Evolutionary conservation across 2,329 filamentous ascomycete genomes (phyloP), one percentile per base, ranked within the genome.

Genomic region (Pestalotiopsis sp.): DNA sequence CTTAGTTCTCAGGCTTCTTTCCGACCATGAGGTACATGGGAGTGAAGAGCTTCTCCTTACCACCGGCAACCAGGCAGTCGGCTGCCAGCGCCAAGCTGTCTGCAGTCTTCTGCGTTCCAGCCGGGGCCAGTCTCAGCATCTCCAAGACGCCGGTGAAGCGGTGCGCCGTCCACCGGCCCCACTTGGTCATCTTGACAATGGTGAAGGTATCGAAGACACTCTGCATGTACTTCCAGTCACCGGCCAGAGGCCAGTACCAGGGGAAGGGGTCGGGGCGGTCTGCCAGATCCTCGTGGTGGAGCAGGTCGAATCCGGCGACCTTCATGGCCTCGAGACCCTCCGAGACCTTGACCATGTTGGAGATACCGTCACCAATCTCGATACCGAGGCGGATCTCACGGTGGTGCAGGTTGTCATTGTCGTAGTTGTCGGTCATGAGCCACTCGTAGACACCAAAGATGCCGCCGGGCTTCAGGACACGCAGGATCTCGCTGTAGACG

Each of bases 11-110:
- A 4, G 95, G 94, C 87, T 98, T 98, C 83, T 93, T 90, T 70
- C 90, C 95, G 69, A 98, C 89, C 93, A 98, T 98, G 78, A 98
- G 85, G 84, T 97, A 98, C 95, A 98, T 98, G 68, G 95, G 95
- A 1, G 95, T 98, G 83, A 98, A 98, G n/a, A 98, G 88, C 81
- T 97, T 93, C 84, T 95, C 87, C 80, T 90, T 89, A 45, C 91
- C 95, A 81, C 95, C 95, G 62, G 93, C 93, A 25, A 97, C 95
- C 65, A 98, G 85, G 75, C 90, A 92, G 81, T 98, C 95, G 12
- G 89, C 94, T 40, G 93, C 95, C 69, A 90, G 78, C 5, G 92
- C 94, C 76, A 98, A 83, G 77, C 92, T 94, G 82, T 98, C 92
- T 12, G 94, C 95, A n/a, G 94, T 97, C 90, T 97, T 97, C 84